Percentiles rank a stretch among this genome's conserved stretches.
These are phyloP conservation scores for Pseudogymnoascus sp. DNA, from an alignment of 2,329 filamentous ascomycete genomes.

Conservation along the genomic window DNA sequence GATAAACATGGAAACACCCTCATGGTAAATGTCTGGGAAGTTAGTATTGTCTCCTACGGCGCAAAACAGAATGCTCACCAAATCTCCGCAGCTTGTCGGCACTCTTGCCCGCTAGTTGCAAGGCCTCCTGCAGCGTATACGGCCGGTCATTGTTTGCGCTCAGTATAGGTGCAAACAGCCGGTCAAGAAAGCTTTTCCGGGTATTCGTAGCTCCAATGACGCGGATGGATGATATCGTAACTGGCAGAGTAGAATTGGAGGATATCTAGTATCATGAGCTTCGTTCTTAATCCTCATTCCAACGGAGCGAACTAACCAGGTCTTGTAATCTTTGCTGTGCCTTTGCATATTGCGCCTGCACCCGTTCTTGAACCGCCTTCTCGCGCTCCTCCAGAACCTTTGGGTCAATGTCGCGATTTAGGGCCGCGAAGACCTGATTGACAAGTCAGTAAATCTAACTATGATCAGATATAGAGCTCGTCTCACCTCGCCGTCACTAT, in stretches of 20 bases:
- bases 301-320: slow-evolving; percentile 43
- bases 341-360: slow-evolving; percentile 28
- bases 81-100: slow-evolving; percentile 71
- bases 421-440: slow-evolving; percentile 49
- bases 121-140: slow-evolving; percentile 73
- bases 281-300: background rate
- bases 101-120: slow-evolving; percentile 61
- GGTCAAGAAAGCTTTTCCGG: slow-evolving; percentile 74
- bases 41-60: background rate
- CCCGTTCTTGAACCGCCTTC: slow-evolving; percentile 44
- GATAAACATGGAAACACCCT: slow-evolving; percentile 72
- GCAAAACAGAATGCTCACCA: slow-evolving; percentile 44
- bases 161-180: slow-evolving; percentile 70
- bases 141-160: slow-evolving; percentile 55
- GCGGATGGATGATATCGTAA: slow-evolving; percentile 77
- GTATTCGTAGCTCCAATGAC: slow-evolving; percentile 78
- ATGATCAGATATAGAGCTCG: slow-evolving; percentile 26
- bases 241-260: slow-evolving; percentile 77
- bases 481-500: slow-evolving; percentile 38
- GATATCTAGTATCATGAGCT: slow-evolving; percentile 46
- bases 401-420: slow-evolving; percentile 50
- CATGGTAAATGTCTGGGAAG: slow-evolving; percentile 71
- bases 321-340: slow-evolving; percentile 56
- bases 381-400: slow-evolving; percentile 51
- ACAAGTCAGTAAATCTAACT: slow-evolving; percentile 18